Evolutionary conservation across 176 grass and related monocot genomes (phyloP).

Genomic region (Urochloa ruziziensis): DNA sequence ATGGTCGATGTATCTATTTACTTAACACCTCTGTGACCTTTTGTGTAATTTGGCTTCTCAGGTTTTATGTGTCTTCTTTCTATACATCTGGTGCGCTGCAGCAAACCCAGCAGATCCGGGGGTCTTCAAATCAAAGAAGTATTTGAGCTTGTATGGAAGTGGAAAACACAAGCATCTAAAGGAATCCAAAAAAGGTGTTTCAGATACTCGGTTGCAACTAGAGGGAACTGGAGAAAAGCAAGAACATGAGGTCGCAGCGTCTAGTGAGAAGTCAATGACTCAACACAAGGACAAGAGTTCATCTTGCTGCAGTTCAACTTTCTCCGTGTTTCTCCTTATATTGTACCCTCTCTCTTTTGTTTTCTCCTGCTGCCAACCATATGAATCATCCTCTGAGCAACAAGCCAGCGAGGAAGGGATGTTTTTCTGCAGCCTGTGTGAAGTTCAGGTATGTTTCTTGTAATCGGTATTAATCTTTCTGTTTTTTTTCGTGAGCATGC

Average conservation of each 20-base stretch:
- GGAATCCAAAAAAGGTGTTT: constrained; percentile 34
- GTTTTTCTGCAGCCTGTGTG: constrained; percentile 98
- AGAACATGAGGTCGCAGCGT: constrained; percentile 8
- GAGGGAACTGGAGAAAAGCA: constrained; percentile 43
- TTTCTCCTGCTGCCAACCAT: constrained; percentile 67
- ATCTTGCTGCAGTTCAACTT: constrained; percentile 48
- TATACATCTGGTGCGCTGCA: constrained; percentile 95
- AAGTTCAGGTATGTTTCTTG: constrained; percentile 73
- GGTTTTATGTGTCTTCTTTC: constrained; percentile 88
- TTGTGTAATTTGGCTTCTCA: constrained; percentile 25
- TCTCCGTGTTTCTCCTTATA: constrained; percentile 50
- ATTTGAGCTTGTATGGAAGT: constrained; percentile 59
- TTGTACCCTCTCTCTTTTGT: constrained; percentile 64
- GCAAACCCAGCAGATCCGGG: constrained; percentile 86
- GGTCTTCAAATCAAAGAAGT: constrained; percentile 95
- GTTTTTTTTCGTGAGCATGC: not conserved
- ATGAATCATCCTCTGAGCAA: constrained; percentile 74
- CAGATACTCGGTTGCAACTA: constrained; percentile 34
- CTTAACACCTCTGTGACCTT: not conserved
- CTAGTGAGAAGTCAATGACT: constrained; percentile 41
- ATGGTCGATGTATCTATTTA: not conserved
- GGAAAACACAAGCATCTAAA: constrained; percentile 36
- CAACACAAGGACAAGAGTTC: constrained; percentile 48
- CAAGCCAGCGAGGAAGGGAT: constrained; percentile 85
- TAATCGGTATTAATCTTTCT: not conserved